Percentiles rank a stretch among this genome's conserved stretches.
These are phyloP conservation scores for Leccinellum albellum DNA, from an alignment of 768 basidiomycete species.

Conservation along the genomic window DNA sequence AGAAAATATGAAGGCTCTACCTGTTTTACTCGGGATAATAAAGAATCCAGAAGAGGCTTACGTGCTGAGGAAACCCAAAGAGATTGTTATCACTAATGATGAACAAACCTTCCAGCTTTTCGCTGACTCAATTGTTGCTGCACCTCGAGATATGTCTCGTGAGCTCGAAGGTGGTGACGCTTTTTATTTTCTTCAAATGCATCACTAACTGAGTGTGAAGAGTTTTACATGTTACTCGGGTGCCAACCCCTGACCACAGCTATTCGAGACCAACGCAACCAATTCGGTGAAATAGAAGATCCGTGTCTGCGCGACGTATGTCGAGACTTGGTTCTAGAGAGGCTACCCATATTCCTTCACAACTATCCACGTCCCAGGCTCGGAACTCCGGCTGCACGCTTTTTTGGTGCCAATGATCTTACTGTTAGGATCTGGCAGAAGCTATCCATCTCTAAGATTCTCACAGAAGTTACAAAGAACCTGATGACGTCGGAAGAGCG, in stretches of 20 bases:
- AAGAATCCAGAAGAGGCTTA: conserved; percentile 52
- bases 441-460: conserved; percentile 58
- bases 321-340: conserved; percentile 61
- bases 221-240: conserved; percentile 72
- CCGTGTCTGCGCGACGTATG: conserved; percentile 44
- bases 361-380: conserved; percentile 68
- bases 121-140: conserved; percentile 62
- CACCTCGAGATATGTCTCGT: conserved; percentile 81
- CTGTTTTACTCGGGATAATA: conserved; percentile 65
- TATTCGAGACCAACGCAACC: conserved; percentile 71
- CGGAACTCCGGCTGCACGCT: conserved; percentile 55
- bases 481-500: too few relatives aligned
- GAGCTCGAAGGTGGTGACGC: conserved; percentile 73
- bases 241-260: conserved; percentile 63
- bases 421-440: conserved; percentile 59
- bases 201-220: conserved; percentile 29
- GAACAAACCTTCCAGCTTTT: conserved; percentile 72
- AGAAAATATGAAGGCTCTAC: conserved; percentile 57
- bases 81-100: conserved; percentile 81
- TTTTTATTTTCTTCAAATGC: neutral
- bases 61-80: conserved; percentile 61
- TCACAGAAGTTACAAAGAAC: conserved; percentile 53
- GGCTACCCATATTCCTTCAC: conserved; percentile 82
- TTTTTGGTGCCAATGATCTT: conserved; percentile 55
- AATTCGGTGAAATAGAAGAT: conserved; percentile 44